Base-by-base conservation (phyloP, 192 early-diverging fungal species). In the Tieghemiomyces parasiticus region DNA sequence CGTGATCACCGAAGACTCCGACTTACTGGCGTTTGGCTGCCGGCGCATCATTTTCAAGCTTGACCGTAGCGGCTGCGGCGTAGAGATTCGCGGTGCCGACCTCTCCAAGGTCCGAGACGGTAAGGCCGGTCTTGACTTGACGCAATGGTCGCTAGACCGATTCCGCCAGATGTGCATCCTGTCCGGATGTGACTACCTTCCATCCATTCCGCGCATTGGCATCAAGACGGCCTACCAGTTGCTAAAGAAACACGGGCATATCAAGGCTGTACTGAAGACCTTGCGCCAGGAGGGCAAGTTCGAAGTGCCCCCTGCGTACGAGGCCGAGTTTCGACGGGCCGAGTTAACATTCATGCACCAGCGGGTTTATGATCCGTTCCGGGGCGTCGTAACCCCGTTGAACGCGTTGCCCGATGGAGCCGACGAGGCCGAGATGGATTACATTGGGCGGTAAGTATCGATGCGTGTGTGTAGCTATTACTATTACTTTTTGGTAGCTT, bases 101-200 rank as follows among this genome's bases (percentile, higher is more conserved):
- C 54, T 96, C 53, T 56, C 64, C 20, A 30, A 67, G 3, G 74
- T 71, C 0, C 14, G 33, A 84, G 85, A 32, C 67, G 71, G 63
- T 82, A 74, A 64, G n/a, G 61, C 64, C 20, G 76, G 77, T 2
- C 65, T 81, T 4, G 71, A 74, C 19, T 65, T 88, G 20, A 47
- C 56, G 9, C 71, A 74, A n/a, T 89, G 85, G 86, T 67, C 59
- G 3, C 56, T 73, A 25, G 67, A 62, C 0, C 70, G 74, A 50
- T 79, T 99, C 58, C 82, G 90, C 12, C 81, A 90, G 13, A 87
- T 94, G 88, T 93, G 92, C 62, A 97, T 99, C 33, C 56, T 99
- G n/a, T 82, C 88, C 0, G 96, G 96, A n/a, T 99, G 96, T 66
- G 96, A 99, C 61, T 99, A 99, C 62, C 65, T 93, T 20, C 79